Percentiles rank a stretch among this genome's conserved stretches.
Evolutionary conservation across 352 stramenopile species (phyloP).

Genomic region (Globisporangium canariense): DNA sequence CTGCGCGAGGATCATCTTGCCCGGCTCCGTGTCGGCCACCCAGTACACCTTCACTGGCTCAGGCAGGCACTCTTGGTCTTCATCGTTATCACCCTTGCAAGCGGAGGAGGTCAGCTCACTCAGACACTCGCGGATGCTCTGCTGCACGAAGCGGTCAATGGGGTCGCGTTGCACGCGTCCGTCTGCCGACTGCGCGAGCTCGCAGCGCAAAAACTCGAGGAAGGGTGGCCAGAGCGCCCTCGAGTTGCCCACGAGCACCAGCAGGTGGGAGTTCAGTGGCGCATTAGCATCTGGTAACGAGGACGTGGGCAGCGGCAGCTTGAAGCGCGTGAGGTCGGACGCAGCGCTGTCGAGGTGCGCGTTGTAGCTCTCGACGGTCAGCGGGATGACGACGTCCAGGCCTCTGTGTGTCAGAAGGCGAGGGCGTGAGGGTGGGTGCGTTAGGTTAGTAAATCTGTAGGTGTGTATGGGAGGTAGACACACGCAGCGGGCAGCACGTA

Average conservation of each 20-base stretch:
- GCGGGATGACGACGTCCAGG: slow-evolving; percentile 63
- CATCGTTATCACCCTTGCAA: background rate
- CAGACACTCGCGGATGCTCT: slow-evolving; percentile 31
- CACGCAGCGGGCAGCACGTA: slow-evolving; percentile 9
- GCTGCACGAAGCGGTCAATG: slow-evolving; percentile 55
- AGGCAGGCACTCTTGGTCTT: slow-evolving; percentile 12
- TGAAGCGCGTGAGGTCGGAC: slow-evolving; percentile 43
- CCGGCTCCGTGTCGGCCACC: slow-evolving; percentile 55
- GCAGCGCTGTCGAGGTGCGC: slow-evolving; percentile 34
- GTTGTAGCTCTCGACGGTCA: slow-evolving; percentile 70
- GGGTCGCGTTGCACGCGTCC: slow-evolving; percentile 38
- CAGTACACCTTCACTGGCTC: slow-evolving; percentile 46
- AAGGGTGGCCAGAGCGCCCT: slow-evolving; percentile 50
- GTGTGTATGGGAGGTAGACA: too few species aligned
- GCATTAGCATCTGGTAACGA: slow-evolving; percentile 3
- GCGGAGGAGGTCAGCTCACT: slow-evolving; percentile 18
- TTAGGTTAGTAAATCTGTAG: too few species aligned
- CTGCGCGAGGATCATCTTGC: slow-evolving; percentile 75
- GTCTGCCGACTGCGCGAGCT: slow-evolving; percentile 24
- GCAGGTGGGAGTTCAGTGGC: slow-evolving; percentile 34
- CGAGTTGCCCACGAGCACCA: slow-evolving; percentile 74
- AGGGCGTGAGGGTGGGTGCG: too few species aligned
- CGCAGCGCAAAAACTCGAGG: slow-evolving; percentile 32
- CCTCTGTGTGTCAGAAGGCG: slow-evolving; percentile 29
- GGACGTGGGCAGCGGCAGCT: slow-evolving; percentile 27